Evolutionary conservation across 495 filamentous ascomycete genomes (phyloP).

Genomic region (Aspergillus affinis): DNA sequence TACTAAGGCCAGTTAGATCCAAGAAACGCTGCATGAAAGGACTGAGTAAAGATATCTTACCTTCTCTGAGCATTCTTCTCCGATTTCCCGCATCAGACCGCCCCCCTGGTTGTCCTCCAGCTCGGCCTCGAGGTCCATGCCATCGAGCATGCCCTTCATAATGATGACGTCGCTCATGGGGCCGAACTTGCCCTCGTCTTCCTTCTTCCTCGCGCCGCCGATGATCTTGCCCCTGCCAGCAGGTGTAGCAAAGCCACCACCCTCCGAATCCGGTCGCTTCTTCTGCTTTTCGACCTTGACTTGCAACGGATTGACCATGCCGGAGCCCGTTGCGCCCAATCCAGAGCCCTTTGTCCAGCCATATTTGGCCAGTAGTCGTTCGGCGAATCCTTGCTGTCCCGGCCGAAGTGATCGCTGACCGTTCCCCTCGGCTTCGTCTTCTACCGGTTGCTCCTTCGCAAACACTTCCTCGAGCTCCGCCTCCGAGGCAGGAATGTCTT

Average conservation of each 20-base stretch:
- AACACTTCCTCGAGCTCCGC: conserved; percentile 54
- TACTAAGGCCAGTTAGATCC: conserved; percentile 51
- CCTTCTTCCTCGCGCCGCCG: conserved; percentile 53
- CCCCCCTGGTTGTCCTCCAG: conserved; percentile 48
- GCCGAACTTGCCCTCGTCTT: conserved; percentile 65
- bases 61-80: conserved; percentile 84
- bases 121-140: conserved; percentile 72
- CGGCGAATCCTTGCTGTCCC: conserved; percentile 80
- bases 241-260: conserved; percentile 70
- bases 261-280: conserved; percentile 74
- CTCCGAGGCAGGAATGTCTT: conserved; percentile 56
- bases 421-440: conserved; percentile 48
- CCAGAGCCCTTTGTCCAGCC: conserved; percentile 89
- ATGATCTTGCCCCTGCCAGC: conserved; percentile 78
- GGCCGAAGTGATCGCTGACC: conserved; percentile 65
- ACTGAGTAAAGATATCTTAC: conserved; percentile 31
- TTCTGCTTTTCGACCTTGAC: conserved; percentile 81
- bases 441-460: conserved; percentile 50
- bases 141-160: conserved; percentile 76
- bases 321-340: conserved; percentile 74
- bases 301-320: conserved; percentile 78
- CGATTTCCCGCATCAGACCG: conserved; percentile 87
- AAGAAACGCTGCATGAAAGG: not conserved
- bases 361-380: conserved; percentile 84
- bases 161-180: conserved; percentile 77